Conservation (phyloP, 768 basidiomycete species). For the Tricholoma furcatifolium region DNA sequence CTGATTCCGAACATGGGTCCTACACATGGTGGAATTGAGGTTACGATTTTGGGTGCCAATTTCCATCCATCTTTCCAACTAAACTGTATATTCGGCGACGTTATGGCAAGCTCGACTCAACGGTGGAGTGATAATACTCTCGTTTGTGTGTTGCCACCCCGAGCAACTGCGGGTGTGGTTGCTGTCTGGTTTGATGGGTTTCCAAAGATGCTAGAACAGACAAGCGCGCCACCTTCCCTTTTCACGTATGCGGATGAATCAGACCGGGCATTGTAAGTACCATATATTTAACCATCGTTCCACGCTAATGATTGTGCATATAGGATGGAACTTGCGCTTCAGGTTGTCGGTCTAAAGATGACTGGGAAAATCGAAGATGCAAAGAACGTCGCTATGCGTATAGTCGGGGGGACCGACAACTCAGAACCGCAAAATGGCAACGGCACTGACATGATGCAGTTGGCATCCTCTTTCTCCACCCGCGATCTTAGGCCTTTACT, state of each 20-base stretch:
- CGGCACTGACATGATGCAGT: conserved; percentile 51
- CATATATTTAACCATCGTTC: conserved; percentile 3
- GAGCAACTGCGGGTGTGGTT: conserved; percentile 79
- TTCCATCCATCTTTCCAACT: conserved; percentile 75
- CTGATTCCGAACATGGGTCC: conserved; percentile 85
- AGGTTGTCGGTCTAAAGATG: conserved; percentile 96
- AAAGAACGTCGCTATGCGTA: conserved; percentile 89
- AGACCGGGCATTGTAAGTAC: conserved; percentile 79
- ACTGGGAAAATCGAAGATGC: conserved; percentile 94
- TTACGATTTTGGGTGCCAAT: conserved; percentile 90
- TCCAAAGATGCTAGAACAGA: conserved; percentile 53
- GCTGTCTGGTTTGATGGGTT: conserved; percentile 87
- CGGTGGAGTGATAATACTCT: conserved; percentile 92
- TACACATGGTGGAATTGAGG: conserved; percentile 90
- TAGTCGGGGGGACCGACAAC: conserved; percentile 73
- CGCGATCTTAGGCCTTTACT: conserved; percentile 59
- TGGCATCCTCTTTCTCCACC: conserved; percentile 40
- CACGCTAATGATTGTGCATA: conserved; percentile 11
- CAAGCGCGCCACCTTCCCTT: conserved; percentile 50
- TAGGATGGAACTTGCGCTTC: conserved; percentile 94
- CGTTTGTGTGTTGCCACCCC: conserved; percentile 87
- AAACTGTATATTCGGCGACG: conserved; percentile 84
- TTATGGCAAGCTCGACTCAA: conserved; percentile 78
- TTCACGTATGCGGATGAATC: conserved; percentile 93
- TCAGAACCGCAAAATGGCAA: conserved; percentile 36